Evolutionary conservation across 225 moss, liverwort and hornwort genomes (phyloP).

Genomic region (Thuidium tamariscinum): DNA sequence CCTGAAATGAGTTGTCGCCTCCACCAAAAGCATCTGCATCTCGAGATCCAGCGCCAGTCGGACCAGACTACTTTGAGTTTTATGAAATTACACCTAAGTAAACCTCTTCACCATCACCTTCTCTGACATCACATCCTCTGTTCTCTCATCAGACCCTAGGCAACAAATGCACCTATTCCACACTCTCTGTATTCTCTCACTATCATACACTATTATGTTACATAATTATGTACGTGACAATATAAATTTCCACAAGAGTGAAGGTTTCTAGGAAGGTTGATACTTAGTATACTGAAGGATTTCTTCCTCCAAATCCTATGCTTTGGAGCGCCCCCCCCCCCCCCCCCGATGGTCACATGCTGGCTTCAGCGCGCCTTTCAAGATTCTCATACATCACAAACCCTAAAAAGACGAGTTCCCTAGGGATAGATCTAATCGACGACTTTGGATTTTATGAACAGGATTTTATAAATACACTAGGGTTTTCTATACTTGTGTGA

Average conservation of each 20-base stretch:
- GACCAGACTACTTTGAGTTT: background rate
- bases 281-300: background rate
- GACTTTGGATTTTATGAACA: too few species aligned
- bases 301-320: background rate
- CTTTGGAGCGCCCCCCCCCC: background rate
- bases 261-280: background rate
- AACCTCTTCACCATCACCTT: background rate
- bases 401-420: background rate
- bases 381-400: background rate
- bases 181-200: background rate
- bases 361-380: background rate
- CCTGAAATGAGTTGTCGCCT: background rate
- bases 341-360: background rate
- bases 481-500: background rate
- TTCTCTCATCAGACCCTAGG: background rate
- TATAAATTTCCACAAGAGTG: background rate
- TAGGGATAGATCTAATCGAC: background rate
- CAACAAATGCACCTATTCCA: background rate
- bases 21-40: background rate
- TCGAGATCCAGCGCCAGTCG: background rate
- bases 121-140: background rate
- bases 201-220: background rate
- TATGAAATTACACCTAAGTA: background rate
- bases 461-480: background rate
- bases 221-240: background rate